Base-by-base conservation (phyloP, 345 rosid species). In the Salix exigua region DNA sequence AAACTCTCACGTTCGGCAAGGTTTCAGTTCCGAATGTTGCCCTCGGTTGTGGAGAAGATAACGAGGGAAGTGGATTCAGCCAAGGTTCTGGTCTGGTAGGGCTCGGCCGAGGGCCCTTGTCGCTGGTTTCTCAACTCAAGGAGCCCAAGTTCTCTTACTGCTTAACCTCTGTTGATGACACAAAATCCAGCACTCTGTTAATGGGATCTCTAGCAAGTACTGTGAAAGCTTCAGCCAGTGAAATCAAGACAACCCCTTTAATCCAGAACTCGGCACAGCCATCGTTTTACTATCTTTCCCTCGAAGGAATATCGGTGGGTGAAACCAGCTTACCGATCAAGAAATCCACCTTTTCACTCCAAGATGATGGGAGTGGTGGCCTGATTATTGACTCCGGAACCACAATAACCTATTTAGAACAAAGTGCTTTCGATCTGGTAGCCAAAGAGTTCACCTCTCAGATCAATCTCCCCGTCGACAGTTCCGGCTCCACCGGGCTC, bases 341-440 rank as follows among this genome's bases (percentile, higher is more conserved):
- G 66, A 61, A 85, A 86, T 86, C 98, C 30, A 88, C 90, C 50
- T 92, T 96, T 19, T 75, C 86, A 18, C 81, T 96, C 76, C 81
- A 83, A 33, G 84, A 84, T 12, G 97, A 96, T 78, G 98, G 99
- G 5, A 86, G 78, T 1, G 99, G 98, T 51, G 98, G 99, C 14
- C n/a, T 93, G 75, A 91, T 93, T 68, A 93, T 93, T 18, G 99
- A 96, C 82, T 93, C 98, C 0, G 99, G 99, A 46, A 96, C 99
- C 0, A 92, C 98, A 61, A 91, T 96, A 63, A 89, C 99, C 0
- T 93, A 92, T 71, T 73, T 96, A 0, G 94, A 90, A 77, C 76
- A 86, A 8, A 68, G 74, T 6, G 98, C 91, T 6, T 96, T 88
- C 48, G 79, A 80, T 53, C 28, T 62, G 18, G 83, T 96, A 13